A percentile compares a stretch with the other conserved stretches of the same genome.
phyloP scores from a whole-genome alignment of 2,329 filamentous ascomycete genomes.

The Aspergillus caelatus region DNA sequence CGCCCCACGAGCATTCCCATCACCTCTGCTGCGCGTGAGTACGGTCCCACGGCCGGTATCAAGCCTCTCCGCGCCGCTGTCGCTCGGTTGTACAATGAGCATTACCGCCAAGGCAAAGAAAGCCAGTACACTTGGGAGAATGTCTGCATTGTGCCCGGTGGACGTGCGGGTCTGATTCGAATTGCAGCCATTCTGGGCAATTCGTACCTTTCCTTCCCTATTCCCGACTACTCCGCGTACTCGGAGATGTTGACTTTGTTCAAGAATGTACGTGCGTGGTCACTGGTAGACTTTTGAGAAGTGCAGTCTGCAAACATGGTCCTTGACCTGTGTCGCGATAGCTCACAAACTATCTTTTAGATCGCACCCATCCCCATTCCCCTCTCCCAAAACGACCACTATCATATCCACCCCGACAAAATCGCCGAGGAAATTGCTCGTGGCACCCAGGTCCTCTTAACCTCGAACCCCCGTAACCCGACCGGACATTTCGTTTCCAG shows the following conservation, averaged over 20 bases:
- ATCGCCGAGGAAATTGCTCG: constrained; percentile 89
- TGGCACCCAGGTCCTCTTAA: constrained; percentile 85
- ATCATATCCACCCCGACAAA: constrained; percentile 91
- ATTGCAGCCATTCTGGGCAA: constrained; percentile 94
- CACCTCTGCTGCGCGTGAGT: constrained; percentile 78
- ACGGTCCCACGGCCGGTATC: constrained; percentile 92
- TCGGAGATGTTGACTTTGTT: constrained; percentile 96
- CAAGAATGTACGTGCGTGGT: constrained; percentile 63
- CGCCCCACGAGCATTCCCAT: constrained; percentile 79
- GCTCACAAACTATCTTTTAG: constrained; percentile 41
- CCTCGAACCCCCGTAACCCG: constrained; percentile 93
- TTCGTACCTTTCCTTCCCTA: constrained; percentile 90
- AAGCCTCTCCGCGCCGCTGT: constrained; percentile 87
- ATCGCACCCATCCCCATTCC: constrained; percentile 87
- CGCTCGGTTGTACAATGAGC: constrained; percentile 88
- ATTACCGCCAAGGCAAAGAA: constrained; percentile 83
- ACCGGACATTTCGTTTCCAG: constrained; percentile 86
- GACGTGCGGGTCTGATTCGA: constrained; percentile 86
- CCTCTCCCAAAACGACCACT: constrained; percentile 80
- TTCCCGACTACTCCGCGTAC: constrained; percentile 94
- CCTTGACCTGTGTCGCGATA: not conserved
- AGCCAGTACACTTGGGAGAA: constrained; percentile 97
- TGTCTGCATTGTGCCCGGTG: constrained; percentile 92
- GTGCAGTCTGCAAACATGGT: not conserved
- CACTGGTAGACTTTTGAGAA: not conserved